Evolutionary conservation across 768 basidiomycete genomes (phyloP).

Genomic region (Russula dissimulans): DNA sequence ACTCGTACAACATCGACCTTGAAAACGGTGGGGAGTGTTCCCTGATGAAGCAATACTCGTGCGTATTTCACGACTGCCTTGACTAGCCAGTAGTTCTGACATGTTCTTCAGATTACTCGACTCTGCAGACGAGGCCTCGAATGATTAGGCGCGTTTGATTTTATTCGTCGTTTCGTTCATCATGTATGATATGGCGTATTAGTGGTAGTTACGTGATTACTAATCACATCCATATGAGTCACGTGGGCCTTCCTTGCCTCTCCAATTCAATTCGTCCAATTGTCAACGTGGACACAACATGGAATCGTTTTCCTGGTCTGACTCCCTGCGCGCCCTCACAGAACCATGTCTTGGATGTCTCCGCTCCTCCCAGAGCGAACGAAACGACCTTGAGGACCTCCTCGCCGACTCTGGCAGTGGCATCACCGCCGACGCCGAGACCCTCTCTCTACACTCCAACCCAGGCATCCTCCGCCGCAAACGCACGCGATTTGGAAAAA

Average conservation of each 20-base stretch:
- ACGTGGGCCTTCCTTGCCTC: neutral
- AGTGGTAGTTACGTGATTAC: neutral
- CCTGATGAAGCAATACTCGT: constrained; percentile 90
- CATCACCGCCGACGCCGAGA: constrained; percentile 47
- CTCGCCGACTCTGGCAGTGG: constrained; percentile 35
- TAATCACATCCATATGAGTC: neutral
- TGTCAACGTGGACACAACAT: constrained; percentile 23
- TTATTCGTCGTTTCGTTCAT: neutral
- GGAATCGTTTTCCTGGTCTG: constrained; percentile 52
- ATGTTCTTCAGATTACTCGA: constrained; percentile 22
- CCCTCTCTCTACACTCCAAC: constrained; percentile 60
- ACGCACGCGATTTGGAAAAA: constrained; percentile 24
- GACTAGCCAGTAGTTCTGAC: neutral
- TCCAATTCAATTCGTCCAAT: neutral
- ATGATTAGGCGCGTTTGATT: constrained; percentile 3
- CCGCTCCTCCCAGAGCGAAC: constrained; percentile 23
- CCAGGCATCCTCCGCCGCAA: constrained; percentile 29
- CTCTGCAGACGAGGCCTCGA: constrained; percentile 22
- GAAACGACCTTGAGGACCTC: constrained; percentile 40
- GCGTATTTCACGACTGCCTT: constrained; percentile 10
- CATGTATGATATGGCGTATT: constrained; percentile 14
- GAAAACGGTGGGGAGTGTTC: constrained; percentile 95
- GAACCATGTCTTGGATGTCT: constrained; percentile 55
- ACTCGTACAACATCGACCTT: constrained; percentile 90
- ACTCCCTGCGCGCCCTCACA: constrained; percentile 48